Evolutionary conservation across 352 stramenopile species (phyloP).

Genomic region (Phytopythium oedochilum): DNA sequence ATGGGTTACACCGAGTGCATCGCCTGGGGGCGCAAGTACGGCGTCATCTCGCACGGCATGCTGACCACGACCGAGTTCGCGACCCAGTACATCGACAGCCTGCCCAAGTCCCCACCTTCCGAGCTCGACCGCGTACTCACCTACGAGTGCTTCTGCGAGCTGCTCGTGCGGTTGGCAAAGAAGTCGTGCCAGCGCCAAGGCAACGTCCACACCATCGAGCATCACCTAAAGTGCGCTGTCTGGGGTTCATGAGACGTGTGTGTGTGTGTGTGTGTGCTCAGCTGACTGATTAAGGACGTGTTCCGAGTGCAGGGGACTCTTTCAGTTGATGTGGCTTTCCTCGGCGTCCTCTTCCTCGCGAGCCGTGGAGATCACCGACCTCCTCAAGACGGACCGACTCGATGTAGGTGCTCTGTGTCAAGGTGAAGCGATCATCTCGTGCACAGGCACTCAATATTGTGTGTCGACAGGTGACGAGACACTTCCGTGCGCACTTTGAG

Average conservation of each 20-base stretch:
- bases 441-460: too few species aligned
- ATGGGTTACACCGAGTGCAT: conserved; percentile 71
- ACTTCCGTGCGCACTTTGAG: conserved; percentile 70
- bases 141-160: conserved; percentile 54
- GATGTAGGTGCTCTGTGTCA: conserved; percentile 34
- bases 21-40: conserved; percentile 66
- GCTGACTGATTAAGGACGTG: not conserved
- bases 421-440: too few species aligned
- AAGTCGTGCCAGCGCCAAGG: conserved; percentile 33
- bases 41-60: conserved; percentile 68
- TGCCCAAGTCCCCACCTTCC: conserved; percentile 42
- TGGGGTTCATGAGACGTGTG: too few species aligned
- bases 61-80: conserved; percentile 78
- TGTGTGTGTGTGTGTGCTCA: too few species aligned
- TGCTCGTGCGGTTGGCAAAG: conserved; percentile 55
- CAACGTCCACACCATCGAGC: conserved; percentile 21
- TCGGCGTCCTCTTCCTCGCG: conserved; percentile 46
- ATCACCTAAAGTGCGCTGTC: conserved; percentile 58
- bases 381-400: conserved; percentile 67
- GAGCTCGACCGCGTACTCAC: conserved; percentile 65
- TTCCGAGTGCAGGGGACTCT: conserved; percentile 32
- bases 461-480: conserved; percentile 34
- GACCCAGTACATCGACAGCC: conserved; percentile 68
- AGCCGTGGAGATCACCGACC: conserved; percentile 56
- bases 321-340: conserved; percentile 82